Conservation (phyloP, 2,329 filamentous ascomycete genomes). For the Dactylella cylindrospora region DNA sequence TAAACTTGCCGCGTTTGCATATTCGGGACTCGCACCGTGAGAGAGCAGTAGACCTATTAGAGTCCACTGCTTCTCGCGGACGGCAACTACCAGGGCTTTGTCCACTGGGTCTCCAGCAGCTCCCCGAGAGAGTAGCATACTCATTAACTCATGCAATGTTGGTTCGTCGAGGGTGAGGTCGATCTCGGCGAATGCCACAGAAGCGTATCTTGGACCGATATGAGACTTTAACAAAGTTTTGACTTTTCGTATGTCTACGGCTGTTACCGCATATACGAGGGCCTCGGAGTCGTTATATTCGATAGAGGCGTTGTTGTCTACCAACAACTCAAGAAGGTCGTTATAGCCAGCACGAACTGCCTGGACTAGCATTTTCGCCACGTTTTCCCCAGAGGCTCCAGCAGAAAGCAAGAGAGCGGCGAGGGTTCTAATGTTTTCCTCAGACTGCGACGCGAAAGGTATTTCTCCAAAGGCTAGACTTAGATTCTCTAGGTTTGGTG, state of each 20-base stretch:
- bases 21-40: conserved; percentile 20
- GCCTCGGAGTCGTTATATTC: conserved; percentile 37
- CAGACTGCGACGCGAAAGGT: conserved; percentile 29
- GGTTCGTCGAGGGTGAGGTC: conserved; percentile 35
- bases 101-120: conserved; percentile 29
- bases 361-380: conserved; percentile 32
- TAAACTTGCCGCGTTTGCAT: conserved; percentile 25
- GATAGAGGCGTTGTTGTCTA: conserved; percentile 29
- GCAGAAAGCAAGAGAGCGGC: conserved; percentile 15
- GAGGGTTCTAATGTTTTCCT: conserved; percentile 19
- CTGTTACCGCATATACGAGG: conserved; percentile 30
- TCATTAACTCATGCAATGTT: conserved; percentile 29
- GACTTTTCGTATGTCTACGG: conserved; percentile 33
- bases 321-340: conserved; percentile 25
- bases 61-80: conserved; percentile 36
- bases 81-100: conserved; percentile 30
- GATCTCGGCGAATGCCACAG: conserved; percentile 28
- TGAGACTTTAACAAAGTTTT: conserved; percentile 15
- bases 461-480: conserved; percentile 37
- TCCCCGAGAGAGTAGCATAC: conserved; percentile 27
- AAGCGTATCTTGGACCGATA: conserved; percentile 18
- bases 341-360: conserved; percentile 39
- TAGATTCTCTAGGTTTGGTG: conserved; percentile 20
- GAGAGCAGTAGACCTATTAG: conserved; percentile 31
- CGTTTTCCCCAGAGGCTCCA: conserved; percentile 24